Evolutionary conservation across 2,329 filamentous ascomycete species (phyloP).

Genomic region (Kalmusia sp.): DNA sequence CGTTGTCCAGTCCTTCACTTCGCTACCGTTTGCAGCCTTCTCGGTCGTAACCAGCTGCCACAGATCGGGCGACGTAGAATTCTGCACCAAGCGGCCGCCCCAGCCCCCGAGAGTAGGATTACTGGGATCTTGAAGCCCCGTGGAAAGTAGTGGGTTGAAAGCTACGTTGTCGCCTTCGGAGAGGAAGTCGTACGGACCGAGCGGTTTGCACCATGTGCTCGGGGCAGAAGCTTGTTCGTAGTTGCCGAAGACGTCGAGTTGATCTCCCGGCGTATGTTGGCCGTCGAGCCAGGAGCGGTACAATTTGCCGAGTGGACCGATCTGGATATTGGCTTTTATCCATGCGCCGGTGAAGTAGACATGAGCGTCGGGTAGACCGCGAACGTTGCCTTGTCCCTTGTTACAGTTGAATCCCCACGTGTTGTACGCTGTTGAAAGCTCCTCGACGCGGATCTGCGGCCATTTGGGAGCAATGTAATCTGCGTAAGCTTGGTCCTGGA

Average conservation of each 20-base stretch:
- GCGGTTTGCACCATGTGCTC: constrained; percentile 16
- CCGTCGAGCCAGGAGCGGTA: constrained; percentile 54
- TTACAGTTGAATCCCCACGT: constrained; percentile 22
- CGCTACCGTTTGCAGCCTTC: background rate
- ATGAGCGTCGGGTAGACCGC: constrained; percentile 14
- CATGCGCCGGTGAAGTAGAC: constrained; percentile 42
- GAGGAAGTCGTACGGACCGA: constrained; percentile 14
- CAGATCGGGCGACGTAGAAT: background rate
- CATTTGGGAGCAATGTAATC: constrained; percentile 16
- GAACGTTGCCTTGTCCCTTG: constrained; percentile 14
- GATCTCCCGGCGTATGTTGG: constrained; percentile 49
- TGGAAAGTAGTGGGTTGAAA: constrained; percentile 12
- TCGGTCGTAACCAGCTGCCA: constrained; percentile 8
- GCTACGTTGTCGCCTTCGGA: constrained; percentile 24
- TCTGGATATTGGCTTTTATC: constrained; percentile 58
- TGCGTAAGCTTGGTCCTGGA: constrained; percentile 16
- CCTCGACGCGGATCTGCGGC: constrained; percentile 14
- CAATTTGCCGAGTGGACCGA: constrained; percentile 48
- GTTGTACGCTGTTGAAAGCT: constrained; percentile 11
- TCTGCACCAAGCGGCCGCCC: constrained; percentile 50
- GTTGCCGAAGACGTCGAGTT: constrained; percentile 46
- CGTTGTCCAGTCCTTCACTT: constrained; percentile 28
- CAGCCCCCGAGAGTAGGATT: constrained; percentile 48
- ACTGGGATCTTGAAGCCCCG: constrained; percentile 29
- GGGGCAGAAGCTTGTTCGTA: constrained; percentile 44